phyloP scores from a whole-genome alignment of 2,329 filamentous ascomycete genomes.

The Nothophoma quercina region DNA sequence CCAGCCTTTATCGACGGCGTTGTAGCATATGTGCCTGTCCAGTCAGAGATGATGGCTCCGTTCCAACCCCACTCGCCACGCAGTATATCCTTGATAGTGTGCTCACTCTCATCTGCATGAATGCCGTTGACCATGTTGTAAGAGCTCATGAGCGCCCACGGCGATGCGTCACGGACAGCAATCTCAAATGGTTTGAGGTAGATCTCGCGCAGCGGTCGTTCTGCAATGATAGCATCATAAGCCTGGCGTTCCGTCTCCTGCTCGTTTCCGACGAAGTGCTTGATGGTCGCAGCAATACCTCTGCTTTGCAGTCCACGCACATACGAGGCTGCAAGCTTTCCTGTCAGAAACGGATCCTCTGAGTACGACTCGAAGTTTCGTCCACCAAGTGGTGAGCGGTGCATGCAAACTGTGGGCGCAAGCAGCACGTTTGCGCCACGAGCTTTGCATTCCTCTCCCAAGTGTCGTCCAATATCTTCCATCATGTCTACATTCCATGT shows the following conservation, averaged over 20 bases:
- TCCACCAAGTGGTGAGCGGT: slow-evolving; percentile 82
- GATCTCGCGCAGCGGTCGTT: slow-evolving; percentile 71
- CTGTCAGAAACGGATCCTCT: slow-evolving; percentile 80
- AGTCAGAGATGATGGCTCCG: slow-evolving; percentile 55
- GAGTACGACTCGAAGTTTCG: slow-evolving; percentile 88
- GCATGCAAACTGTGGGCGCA: slow-evolving; percentile 81
- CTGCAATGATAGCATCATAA: slow-evolving; percentile 69
- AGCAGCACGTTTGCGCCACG: slow-evolving; percentile 77
- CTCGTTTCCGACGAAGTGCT: slow-evolving; percentile 79
- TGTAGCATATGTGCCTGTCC: slow-evolving; percentile 52
- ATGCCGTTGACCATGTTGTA: slow-evolving; percentile 73
- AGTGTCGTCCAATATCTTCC: slow-evolving; percentile 71
- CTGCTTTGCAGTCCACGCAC: slow-evolving; percentile 76
- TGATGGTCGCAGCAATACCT: slow-evolving; percentile 78
- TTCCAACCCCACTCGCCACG: slow-evolving; percentile 53
- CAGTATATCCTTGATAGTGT: slow-evolving; percentile 53
- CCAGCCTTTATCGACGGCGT: slow-evolving; percentile 49
- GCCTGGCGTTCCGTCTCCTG: slow-evolving; percentile 73
- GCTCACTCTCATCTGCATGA: slow-evolving; percentile 50
- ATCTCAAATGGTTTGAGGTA: slow-evolving; percentile 81
- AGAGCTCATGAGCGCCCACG: slow-evolving; percentile 73
- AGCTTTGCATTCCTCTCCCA: slow-evolving; percentile 75
- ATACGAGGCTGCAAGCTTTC: slow-evolving; percentile 74
- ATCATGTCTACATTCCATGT: slow-evolving; percentile 80
- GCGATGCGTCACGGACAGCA: slow-evolving; percentile 70